Percentiles rank a stretch among this genome's conserved stretches.
These are phyloP conservation scores for Funneliformis mosseae DNA, from an alignment of 192 early-diverging fungal species.

Conservation along the genomic window DNA sequence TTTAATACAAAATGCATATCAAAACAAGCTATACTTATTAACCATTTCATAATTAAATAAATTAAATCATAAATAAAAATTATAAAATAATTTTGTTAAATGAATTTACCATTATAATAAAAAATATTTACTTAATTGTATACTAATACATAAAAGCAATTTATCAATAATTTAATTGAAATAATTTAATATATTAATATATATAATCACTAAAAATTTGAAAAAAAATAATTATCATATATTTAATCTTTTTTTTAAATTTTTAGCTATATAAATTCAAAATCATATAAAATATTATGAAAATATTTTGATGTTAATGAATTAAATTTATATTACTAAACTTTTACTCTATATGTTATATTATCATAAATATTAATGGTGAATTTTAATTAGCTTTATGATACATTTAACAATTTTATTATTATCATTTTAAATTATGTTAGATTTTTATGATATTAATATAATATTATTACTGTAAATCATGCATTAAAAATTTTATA, in stretches of 20 bases:
- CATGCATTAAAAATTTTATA: background rate
- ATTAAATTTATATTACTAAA: background rate
- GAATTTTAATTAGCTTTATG: background rate
- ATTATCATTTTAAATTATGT: background rate
- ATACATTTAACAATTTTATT: background rate
- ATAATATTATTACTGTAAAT: background rate
- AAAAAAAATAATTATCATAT: background rate
- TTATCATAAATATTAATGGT: background rate
- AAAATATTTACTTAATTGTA: background rate
- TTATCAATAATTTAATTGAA: background rate
- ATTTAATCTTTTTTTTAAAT: background rate
- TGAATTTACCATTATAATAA: background rate
- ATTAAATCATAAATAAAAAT: background rate
- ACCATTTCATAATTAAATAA: background rate
- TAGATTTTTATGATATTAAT: too few species aligned
- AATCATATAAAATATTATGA: background rate
- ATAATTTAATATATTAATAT: too few species aligned
- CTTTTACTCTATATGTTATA: background rate
- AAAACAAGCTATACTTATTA: background rate
- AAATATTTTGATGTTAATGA: background rate
- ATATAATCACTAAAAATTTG: background rate
- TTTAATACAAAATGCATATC: conserved; percentile 6
- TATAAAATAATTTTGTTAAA: background rate
- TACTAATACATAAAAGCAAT: background rate
- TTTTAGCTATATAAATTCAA: background rate